Conservation (phyloP, 2,329 filamentous ascomycete species). For the Pseudogymnoascus sp. region DNA sequence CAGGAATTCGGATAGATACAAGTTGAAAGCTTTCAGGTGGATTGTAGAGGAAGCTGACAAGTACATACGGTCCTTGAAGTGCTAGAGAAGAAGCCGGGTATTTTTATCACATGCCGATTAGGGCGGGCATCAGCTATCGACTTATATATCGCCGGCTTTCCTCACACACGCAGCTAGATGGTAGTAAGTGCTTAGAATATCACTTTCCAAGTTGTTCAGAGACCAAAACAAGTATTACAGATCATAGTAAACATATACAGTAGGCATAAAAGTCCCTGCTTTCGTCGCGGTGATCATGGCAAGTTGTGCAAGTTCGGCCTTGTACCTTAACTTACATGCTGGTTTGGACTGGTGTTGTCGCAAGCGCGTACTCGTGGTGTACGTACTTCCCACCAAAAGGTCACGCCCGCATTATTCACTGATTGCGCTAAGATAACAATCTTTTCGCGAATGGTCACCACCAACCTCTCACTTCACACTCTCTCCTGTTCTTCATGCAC, state of each 20-base stretch:
- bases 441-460: conserved; percentile 2
- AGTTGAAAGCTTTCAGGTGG: background rate
- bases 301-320: conserved; percentile 4
- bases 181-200: background rate
- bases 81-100: background rate
- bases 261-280: background rate
- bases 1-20: background rate
- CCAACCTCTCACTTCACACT: background rate
- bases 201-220: background rate
- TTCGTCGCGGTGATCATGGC: background rate
- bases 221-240: background rate
- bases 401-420: conserved; percentile 9
- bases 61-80: conserved; percentile 3
- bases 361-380: background rate
- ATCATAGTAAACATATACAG: conserved; percentile 4
- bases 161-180: background rate
- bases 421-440: conserved; percentile 14
- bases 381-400: background rate
- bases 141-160: background rate
- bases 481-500: conserved; percentile 9
- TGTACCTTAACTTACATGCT: conserved; percentile 1
- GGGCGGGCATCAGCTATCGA: background rate
- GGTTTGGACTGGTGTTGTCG: conserved; percentile 7
- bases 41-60: background rate
- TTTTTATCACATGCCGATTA: conserved; percentile 11